Percentiles rank a stretch among this genome's conserved stretches.
Conservation (phyloP, 257 asterid genomes). For the Ajuga chamaepitys region DNA sequence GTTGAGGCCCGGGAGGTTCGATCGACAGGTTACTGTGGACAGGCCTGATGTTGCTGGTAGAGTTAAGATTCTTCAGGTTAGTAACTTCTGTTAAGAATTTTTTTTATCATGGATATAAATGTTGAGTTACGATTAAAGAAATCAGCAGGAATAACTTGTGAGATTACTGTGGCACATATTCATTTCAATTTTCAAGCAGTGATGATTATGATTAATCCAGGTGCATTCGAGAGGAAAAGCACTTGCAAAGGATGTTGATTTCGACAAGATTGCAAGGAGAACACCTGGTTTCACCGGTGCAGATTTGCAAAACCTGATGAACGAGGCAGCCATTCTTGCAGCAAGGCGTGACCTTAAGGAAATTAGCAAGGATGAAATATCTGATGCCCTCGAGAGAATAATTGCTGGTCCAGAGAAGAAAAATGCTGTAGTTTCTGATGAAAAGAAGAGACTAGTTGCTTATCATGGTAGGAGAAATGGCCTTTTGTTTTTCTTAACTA, state of each 20-base stretch:
- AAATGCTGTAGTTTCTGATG: conserved; percentile 96
- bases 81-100: conserved; percentile 7
- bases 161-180: neutral
- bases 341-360: conserved; percentile 96
- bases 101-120: neutral
- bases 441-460: conserved; percentile 88
- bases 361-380: conserved; percentile 96
- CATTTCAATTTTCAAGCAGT: neutral
- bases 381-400: conserved; percentile 95
- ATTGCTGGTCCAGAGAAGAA: conserved; percentile 99
- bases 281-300: conserved; percentile 99
- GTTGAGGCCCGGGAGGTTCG: conserved; percentile 96
- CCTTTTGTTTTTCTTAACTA: neutral
- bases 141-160: neutral
- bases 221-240: conserved; percentile 97
- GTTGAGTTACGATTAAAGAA: neutral
- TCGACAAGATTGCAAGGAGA: conserved; percentile 87
- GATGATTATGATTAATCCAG: conserved; percentile 20
- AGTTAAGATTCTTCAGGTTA: conserved; percentile 89
- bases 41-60: conserved; percentile 99
- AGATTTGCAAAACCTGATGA: conserved; percentile 97
- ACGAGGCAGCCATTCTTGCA: conserved; percentile 98
- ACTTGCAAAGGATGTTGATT: conserved; percentile 93
- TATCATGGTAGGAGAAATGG: conserved; percentile 54
- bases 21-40: conserved; percentile 90